A percentile compares a stretch with the other conserved stretches of the same genome.
Evolutionary conservation across 75 land plant species (phyloP).

Genomic region (Sequoia sempervirens): DNA sequence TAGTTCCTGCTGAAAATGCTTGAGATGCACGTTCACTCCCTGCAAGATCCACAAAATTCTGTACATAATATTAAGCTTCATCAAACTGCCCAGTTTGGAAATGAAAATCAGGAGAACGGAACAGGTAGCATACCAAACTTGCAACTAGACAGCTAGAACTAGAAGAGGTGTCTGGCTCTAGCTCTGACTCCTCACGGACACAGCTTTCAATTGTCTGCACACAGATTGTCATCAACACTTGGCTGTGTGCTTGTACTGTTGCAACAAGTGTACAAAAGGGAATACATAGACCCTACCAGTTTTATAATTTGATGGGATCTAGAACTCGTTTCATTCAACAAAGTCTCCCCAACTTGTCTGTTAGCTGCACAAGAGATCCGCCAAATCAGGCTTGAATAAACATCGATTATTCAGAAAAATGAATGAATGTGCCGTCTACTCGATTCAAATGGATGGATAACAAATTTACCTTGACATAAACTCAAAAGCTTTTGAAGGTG

Average conservation of each 20-base stretch:
- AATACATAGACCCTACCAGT: constrained; percentile 47
- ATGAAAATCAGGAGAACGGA: background rate
- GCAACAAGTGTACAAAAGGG: background rate
- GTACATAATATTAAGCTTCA: constrained; percentile 18
- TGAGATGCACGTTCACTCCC: constrained; percentile 99
- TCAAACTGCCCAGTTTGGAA: background rate
- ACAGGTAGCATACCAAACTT: constrained; percentile 58
- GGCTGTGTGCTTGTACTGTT: background rate
- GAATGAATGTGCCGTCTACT: background rate
- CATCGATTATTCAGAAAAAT: background rate
- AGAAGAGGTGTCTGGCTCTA: constrained; percentile 14
- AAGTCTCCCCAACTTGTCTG: constrained; percentile 90
- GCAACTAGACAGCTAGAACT: constrained; percentile 65
- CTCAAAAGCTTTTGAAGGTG: constrained; percentile 69
- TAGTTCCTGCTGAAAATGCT: constrained; percentile 68
- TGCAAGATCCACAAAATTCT: constrained; percentile 98
- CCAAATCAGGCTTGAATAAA: background rate
- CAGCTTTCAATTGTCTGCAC: constrained; percentile 89
- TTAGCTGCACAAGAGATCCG: constrained; percentile 57
- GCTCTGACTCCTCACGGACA: constrained; percentile 47
- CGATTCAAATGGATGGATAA: background rate
- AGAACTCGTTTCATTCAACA: constrained; percentile 82
- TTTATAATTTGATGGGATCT: constrained; percentile 96
- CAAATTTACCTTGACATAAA: constrained; percentile 72
- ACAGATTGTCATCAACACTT: constrained; percentile 4